Conservation (phyloP, 371 early-diverging fungal species). For the Syncephalastrum monosporum region DNA sequence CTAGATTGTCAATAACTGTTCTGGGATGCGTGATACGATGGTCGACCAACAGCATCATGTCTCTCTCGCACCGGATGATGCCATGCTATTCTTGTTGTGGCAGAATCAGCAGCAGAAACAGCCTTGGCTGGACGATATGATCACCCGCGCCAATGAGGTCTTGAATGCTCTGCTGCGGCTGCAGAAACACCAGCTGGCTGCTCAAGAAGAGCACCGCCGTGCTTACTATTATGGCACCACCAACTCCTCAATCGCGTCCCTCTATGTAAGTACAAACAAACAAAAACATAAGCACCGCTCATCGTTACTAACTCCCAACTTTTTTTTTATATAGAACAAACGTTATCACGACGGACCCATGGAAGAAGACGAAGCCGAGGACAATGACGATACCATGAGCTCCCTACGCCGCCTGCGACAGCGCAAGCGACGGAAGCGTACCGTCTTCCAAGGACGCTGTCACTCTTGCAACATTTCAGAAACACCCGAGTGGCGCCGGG, state of each 20-base stretch:
- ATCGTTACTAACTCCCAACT: not conserved
- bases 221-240: not conserved
- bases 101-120: not conserved
- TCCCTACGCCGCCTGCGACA: constrained; percentile 6
- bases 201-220: constrained; percentile 12
- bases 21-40: constrained; percentile 16
- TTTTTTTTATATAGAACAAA: not conserved
- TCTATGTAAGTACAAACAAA: constrained; percentile 11
- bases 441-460: constrained; percentile 50
- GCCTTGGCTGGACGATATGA: constrained; percentile 18
- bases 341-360: not conserved
- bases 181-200: constrained; percentile 19
- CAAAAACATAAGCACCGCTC: constrained; percentile 1
- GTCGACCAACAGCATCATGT: constrained; percentile 7
- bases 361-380: constrained; percentile 5
- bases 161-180: constrained; percentile 20
- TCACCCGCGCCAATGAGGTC: constrained; percentile 17
- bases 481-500: constrained; percentile 74
- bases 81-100: not conserved
- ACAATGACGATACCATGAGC: constrained; percentile 3
- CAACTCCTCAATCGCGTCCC: constrained; percentile 1
- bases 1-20: constrained; percentile 13
- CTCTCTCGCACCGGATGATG: constrained; percentile 4
- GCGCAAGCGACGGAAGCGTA: constrained; percentile 25
- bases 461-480: constrained; percentile 63